Conservation (phyloP, 2,329 filamentous ascomycete species). For the Phaeosphaeria sp. region DNA sequence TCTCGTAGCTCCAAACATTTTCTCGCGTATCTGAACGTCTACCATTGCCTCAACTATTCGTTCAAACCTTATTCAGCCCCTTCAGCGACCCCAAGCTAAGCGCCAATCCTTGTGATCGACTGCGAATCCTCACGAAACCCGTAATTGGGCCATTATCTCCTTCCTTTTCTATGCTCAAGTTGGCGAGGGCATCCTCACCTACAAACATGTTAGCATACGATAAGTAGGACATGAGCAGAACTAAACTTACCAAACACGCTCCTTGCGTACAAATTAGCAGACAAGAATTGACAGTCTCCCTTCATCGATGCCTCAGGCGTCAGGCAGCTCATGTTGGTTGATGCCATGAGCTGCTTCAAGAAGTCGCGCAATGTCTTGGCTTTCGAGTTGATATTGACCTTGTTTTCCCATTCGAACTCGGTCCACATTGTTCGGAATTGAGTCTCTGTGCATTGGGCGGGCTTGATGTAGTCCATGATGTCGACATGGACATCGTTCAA, state of each 20-base stretch:
- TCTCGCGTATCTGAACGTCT: background rate
- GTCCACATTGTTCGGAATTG: slow-evolving; percentile 99
- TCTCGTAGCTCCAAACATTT: background rate
- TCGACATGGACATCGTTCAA: slow-evolving; percentile 98
- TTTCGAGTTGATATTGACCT: slow-evolving; percentile 99
- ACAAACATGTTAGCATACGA: slow-evolving; percentile 17
- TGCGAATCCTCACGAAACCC: slow-evolving; percentile 96
- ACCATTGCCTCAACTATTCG: background rate
- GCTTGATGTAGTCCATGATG: slow-evolving; percentile 99
- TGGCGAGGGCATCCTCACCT: slow-evolving; percentile 98
- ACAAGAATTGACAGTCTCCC: slow-evolving; percentile 97
- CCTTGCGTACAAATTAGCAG: slow-evolving; percentile 93
- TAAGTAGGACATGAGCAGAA: background rate
- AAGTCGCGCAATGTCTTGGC: slow-evolving; percentile 91
- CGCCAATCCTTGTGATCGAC: slow-evolving; percentile 92
- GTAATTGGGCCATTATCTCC: slow-evolving; percentile 94
- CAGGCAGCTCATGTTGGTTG: slow-evolving; percentile 97
- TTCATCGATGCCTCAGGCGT: slow-evolving; percentile 96
- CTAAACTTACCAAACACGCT: slow-evolving; percentile 91
- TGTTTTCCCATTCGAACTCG: slow-evolving; percentile 99
- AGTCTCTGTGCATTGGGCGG: slow-evolving; percentile 93
- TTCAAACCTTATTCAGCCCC: slow-evolving; percentile 71
- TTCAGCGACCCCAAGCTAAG: slow-evolving; percentile 93
- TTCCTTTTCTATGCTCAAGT: slow-evolving; percentile 97
- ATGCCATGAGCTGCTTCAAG: slow-evolving; percentile 92